These are phyloP conservation scores for Taiwanofungus camphoratus DNA, from an alignment of 1,284 basidiomycete species.

Conservation along the genomic window DNA sequence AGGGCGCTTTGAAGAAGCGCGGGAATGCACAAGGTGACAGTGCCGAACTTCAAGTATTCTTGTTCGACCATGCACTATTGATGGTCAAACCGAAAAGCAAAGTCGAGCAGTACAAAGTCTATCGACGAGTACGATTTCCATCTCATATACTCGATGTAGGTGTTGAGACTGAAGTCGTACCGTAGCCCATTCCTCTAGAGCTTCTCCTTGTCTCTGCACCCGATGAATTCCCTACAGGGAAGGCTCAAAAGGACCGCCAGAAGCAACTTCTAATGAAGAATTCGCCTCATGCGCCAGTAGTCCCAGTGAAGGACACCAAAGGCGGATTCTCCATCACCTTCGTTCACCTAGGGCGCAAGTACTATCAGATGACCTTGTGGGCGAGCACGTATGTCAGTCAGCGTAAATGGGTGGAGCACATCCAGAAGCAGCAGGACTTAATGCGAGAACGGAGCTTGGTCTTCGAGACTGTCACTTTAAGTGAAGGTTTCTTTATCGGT, in stretches of 20 bases:
- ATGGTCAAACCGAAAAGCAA: conserved; percentile 96
- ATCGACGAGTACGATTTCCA: conserved; percentile 68
- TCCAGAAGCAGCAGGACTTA: conserved; percentile 83
- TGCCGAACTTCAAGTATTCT: conserved; percentile 88
- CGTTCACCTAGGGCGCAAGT: conserved; percentile 89
- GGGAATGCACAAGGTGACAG: conserved; percentile 74
- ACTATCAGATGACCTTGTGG: conserved; percentile 92
- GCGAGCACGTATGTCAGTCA: conserved; percentile 82
- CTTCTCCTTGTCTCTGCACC: conserved; percentile 82
- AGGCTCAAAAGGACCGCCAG: conserved; percentile 18
- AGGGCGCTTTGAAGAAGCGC: conserved; percentile 89
- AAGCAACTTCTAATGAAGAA: conserved; percentile 27
- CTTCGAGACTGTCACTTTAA: conserved; percentile 84
- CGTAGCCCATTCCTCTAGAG: conserved; percentile 92
- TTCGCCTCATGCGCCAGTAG: conserved; percentile 30
- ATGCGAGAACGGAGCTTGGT: conserved; percentile 83
- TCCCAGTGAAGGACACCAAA: conserved; percentile 58
- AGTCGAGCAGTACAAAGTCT: conserved; percentile 91
- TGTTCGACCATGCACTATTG: conserved; percentile 95
- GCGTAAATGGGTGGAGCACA: conserved; percentile 93
- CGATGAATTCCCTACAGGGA: conserved; percentile 49
- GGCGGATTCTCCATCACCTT: conserved; percentile 92
- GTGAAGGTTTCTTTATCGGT: conserved; percentile 84
- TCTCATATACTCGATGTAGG: background rate
- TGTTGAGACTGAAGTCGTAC: conserved; percentile 4